Evolutionary conservation across 2,329 filamentous ascomycete species (phyloP), one percentile per base, ranked within the genome.

Genomic region (Paraconiothyrium brasiliense): DNA sequence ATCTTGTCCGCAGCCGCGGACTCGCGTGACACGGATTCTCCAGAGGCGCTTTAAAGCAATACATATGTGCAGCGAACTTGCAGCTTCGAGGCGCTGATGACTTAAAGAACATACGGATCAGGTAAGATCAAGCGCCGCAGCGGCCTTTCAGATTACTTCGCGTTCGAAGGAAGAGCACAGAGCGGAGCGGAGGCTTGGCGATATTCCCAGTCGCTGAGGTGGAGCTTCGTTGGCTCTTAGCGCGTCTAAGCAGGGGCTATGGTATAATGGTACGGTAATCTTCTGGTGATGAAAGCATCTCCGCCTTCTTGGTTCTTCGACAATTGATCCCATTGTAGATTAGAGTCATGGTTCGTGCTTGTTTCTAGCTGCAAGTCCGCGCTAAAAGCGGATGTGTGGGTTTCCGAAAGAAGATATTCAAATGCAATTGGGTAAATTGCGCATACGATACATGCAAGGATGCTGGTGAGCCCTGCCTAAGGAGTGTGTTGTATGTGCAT

Each of bases 151-250:
- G 6, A 32, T 1, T 35, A 16, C 9, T 47, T 27, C 3, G 20
- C 22, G 3, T 54, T 9, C n/a, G n/a, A 13, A 27, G 34, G 20
- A 6, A 27, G 13, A 22, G n/a, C 16, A 22, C 14, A 27, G 37
- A 24, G 52, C 52, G 52, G 52, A 55, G 52, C 39, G 52, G 52
- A 47, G 52, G 5, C 52, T 55, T 46, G 52, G 52, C 52, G 27
- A 24, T 46, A 9, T 34, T 22, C n/a, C 13, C 9, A 8, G 1
- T 10, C 16, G 14, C 13, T 39, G 22, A 24, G 34, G 34, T 37
- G 35, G 35, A 4, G 43, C 43, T 8, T 46, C 20, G 11, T 37
- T 20, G 43, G 8, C 20, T 46, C 14, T 16, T 7, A 30, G 32
- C n/a, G 37, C 3, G 8, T 6, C 37, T 32, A 20, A 16, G 51